Conservation (phyloP, 2,329 filamentous ascomycete species). For the Trichoderma sp. region DNA sequence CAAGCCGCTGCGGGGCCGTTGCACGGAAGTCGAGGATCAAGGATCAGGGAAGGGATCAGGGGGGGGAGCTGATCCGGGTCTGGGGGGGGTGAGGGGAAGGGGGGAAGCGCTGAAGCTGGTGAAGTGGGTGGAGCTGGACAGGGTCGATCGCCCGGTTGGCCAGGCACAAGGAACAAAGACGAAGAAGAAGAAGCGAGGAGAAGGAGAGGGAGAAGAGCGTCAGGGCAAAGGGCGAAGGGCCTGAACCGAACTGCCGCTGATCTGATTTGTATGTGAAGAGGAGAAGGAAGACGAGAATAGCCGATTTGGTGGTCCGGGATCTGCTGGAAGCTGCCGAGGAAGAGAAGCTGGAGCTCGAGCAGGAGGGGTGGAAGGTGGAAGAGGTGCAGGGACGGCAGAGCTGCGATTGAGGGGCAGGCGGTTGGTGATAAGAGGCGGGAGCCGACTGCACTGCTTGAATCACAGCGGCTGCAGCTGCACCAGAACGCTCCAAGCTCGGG, state of each 20-base stretch:
- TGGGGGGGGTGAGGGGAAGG: neutral
- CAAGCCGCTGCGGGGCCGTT: constrained; percentile 25
- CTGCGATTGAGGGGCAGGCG: neutral
- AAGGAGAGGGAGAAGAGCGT: neutral
- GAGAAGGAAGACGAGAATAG: neutral
- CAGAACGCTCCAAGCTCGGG: too few relatives aligned
- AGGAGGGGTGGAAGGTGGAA: neutral
- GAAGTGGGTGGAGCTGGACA: constrained; percentile 23
- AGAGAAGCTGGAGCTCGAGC: neutral
- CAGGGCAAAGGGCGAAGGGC: neutral
- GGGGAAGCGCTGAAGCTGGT: constrained; percentile 17
- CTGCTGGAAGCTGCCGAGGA: neutral
- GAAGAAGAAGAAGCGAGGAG: neutral
- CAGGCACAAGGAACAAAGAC: neutral
- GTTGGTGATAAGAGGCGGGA: constrained; percentile 7
- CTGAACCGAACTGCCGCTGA: neutral
- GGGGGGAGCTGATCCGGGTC: constrained; percentile 11
- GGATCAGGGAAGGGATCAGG: neutral
- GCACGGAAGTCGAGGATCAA: neutral
- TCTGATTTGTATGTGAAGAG: neutral
- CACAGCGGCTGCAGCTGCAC: neutral
- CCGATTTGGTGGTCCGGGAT: neutral
- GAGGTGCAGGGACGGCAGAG: neutral
- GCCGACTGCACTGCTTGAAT: neutral
- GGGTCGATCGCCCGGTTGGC: constrained; percentile 5